Evolutionary conservation across 352 stramenopile genomes (phyloP).

Genomic region (Globisporangium rhizosaccharum): DNA sequence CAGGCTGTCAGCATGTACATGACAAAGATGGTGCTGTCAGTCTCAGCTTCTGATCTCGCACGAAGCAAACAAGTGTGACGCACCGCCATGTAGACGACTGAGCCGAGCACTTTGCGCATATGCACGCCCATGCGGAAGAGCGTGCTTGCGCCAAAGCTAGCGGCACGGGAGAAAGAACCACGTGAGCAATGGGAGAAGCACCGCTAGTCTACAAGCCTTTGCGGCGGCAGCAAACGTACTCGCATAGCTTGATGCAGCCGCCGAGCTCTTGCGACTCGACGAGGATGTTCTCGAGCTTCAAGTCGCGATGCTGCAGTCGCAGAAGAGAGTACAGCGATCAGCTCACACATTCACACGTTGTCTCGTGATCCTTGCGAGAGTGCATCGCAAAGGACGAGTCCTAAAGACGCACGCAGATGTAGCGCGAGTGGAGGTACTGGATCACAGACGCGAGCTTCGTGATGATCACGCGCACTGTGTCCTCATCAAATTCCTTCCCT

Average conservation of each 20-base stretch:
- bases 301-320: slow-evolving; percentile 49
- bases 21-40: neutral
- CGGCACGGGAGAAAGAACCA: neutral
- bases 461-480: slow-evolving; percentile 51
- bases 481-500: slow-evolving; percentile 44
- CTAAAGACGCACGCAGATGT: slow-evolving; percentile 55
- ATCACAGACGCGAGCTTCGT: slow-evolving; percentile 66
- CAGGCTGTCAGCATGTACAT: slow-evolving; percentile 23
- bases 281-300: slow-evolving; percentile 85
- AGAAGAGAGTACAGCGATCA: neutral
- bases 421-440: slow-evolving; percentile 76
- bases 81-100: slow-evolving; percentile 83
- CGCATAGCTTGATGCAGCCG: slow-evolving; percentile 72
- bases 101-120: slow-evolving; percentile 78
- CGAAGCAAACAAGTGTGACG: neutral
- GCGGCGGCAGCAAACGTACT: slow-evolving; percentile 29
- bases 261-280: slow-evolving; percentile 44
- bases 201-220: neutral
- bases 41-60: neutral
- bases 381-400: neutral
- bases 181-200: neutral
- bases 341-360: neutral
- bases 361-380: neutral
- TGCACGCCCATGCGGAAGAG: slow-evolving; percentile 67
- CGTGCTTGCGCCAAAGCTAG: slow-evolving; percentile 72